Conservation (phyloP, 2,329 filamentous ascomycete genomes). For the Xylariaceae sp. region DNA sequence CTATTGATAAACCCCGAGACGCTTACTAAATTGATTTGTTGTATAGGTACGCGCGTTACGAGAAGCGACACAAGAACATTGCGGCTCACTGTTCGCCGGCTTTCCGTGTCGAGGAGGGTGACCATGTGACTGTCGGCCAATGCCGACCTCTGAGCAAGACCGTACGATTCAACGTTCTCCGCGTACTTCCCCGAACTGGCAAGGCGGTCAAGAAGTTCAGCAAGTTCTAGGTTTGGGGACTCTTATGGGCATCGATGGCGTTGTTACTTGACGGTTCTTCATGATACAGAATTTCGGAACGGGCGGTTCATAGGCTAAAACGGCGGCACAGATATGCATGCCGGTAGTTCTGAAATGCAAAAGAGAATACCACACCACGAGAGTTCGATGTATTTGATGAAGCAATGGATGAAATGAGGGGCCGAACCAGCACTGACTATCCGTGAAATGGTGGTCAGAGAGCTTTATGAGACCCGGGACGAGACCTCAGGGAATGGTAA, state of each 20-base stretch:
- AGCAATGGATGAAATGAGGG: constrained; percentile 21
- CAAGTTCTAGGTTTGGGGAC: constrained; percentile 84
- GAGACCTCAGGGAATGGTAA: constrained; percentile 8
- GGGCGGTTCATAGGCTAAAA: constrained; percentile 46
- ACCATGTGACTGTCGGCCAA: constrained; percentile 99
- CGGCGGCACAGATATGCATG: constrained; percentile 42
- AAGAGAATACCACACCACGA: constrained; percentile 40
- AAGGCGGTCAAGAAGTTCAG: constrained; percentile 97
- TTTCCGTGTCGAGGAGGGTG: constrained; percentile 99
- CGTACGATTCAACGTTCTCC: constrained; percentile 99
- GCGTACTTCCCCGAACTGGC: constrained; percentile 95
- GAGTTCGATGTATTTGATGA: constrained; percentile 24
- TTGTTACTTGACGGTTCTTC: constrained; percentile 56
- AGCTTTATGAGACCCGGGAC: neutral
- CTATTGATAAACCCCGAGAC: neutral
- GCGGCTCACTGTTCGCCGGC: constrained; percentile 98
- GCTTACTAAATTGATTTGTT: constrained; percentile 11
- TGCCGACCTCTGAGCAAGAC: constrained; percentile 99
- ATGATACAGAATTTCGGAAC: constrained; percentile 46
- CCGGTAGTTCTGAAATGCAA: constrained; percentile 44
- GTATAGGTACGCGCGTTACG: constrained; percentile 86
- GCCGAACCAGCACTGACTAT: neutral
- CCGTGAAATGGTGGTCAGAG: constrained; percentile 16
- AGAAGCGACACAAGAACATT: constrained; percentile 99
- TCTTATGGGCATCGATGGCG: constrained; percentile 60